Evolutionary conservation across 2,329 filamentous ascomycete genomes (phyloP).

Genomic region (Colletotrichum salicis): DNA sequence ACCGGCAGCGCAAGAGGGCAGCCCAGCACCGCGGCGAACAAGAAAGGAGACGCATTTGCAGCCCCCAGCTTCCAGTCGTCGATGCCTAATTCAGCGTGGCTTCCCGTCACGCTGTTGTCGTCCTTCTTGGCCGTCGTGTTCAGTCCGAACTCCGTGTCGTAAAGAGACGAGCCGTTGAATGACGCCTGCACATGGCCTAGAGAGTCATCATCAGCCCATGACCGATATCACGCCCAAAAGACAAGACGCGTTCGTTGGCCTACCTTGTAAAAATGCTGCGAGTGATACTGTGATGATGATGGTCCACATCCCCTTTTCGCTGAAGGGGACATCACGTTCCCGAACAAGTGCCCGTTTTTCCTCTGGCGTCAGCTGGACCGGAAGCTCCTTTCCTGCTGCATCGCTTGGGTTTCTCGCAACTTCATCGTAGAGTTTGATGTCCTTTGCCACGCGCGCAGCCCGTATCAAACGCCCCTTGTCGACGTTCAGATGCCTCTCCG

Average conservation of each 20-base stretch:
- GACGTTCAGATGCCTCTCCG: slow-evolving; percentile 44
- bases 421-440: slow-evolving; percentile 51
- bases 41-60: slow-evolving; percentile 52
- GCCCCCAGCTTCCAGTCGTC: slow-evolving; percentile 53
- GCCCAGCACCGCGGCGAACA: slow-evolving; percentile 51
- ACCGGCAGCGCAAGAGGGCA: slow-evolving; percentile 53
- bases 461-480: slow-evolving; percentile 45
- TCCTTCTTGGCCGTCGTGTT: background rate
- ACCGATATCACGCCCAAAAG: background rate
- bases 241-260: too few relatives aligned
- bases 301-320: slow-evolving; percentile 50
- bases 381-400: slow-evolving; percentile 39
- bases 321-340: slow-evolving; percentile 52
- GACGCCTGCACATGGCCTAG: slow-evolving; percentile 54
- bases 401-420: slow-evolving; percentile 44
- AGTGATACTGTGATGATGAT: slow-evolving; percentile 56
- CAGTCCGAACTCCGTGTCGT: slow-evolving; percentile 11
- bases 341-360: slow-evolving; percentile 51
- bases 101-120: slow-evolving; percentile 19
- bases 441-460: slow-evolving; percentile 54
- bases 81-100: background rate
- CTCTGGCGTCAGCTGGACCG: slow-evolving; percentile 44
- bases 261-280: slow-evolving; percentile 54
- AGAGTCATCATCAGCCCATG: background rate
- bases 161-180: slow-evolving; percentile 54